Base-by-base conservation (phyloP, 139 green algal genomes). In the Pleodorina starrii region DNA sequence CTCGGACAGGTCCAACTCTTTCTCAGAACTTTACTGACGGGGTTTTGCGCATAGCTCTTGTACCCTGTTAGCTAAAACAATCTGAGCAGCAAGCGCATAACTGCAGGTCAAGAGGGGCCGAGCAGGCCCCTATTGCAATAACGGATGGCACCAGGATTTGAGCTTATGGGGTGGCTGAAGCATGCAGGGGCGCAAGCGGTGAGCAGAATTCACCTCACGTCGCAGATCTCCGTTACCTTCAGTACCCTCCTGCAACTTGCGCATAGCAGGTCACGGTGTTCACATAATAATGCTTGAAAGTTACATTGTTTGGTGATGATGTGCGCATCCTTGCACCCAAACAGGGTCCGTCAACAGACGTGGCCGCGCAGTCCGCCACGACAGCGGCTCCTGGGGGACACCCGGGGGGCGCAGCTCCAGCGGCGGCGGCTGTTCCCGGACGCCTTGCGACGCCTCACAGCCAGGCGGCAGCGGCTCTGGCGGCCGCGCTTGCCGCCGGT, bases 391-490 rank as follows among this genome's bases (percentile, higher is more conserved):
- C 50, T 21, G 17, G 29, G 38, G 59, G 16, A 0, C 72, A 54
- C 16, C 10, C 78, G 0, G 54, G 51, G 9, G 25, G 21, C 38
- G 51, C 54, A 17, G 54, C 76, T n/a, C n/a, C n/a, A 10, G 6
- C 48, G 48, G 54, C 16, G 29, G 38, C 36, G 3, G 54, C 16
- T 43, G 4, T 51, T 54, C 27, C 54, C 29, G 12, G 29, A 27
- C 81, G 81, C n/a, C 50, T 78, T 23, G 32, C 66, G 23, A 44
- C 82, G 32, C 82, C 82, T 27, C 82, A 88, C 19, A 80, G 63
- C 66, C 63, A 79, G 44, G 90, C 84, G 6, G 74, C 90, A 0
- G 77, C 89, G 21, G 90, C 90, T 7, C 68, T 92, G 35, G 90
- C 90, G 12, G 84, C 90, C 12, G 90, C 90, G 2, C 63, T 92